Evolutionary conservation across 2,329 filamentous ascomycete species (phyloP).

Genomic region (Neofusicoccum parvum): DNA sequence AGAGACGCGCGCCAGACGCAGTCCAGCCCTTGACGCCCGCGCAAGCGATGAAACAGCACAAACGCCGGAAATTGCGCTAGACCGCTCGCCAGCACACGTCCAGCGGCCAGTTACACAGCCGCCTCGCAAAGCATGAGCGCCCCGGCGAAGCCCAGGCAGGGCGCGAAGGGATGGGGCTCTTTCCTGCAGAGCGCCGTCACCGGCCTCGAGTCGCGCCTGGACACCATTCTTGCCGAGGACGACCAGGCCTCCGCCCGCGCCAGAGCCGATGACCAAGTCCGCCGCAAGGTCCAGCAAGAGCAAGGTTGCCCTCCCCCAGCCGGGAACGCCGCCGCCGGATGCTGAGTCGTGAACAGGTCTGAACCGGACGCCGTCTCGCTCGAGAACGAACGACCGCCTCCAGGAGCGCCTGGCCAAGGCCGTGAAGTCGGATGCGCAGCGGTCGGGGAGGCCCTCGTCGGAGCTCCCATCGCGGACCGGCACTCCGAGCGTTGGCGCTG

Average conservation of each 20-base stretch:
- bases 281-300: constrained; percentile 34
- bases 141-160: constrained; percentile 28
- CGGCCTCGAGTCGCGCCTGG: constrained; percentile 88
- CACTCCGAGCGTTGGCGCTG: constrained; percentile 51
- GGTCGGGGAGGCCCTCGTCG: constrained; percentile 52
- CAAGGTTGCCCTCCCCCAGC: constrained; percentile 31
- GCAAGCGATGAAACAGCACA: constrained; percentile 23
- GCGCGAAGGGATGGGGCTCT: constrained; percentile 41
- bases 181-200: constrained; percentile 90
- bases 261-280: constrained; percentile 42
- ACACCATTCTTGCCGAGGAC: constrained; percentile 86
- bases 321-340: background rate
- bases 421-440: constrained; percentile 64
- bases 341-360: constrained; percentile 43
- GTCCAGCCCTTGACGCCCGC: background rate
- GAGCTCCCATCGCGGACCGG: constrained; percentile 55
- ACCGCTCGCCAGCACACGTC: background rate
- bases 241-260: constrained; percentile 55
- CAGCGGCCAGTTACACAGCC: constrained; percentile 18
- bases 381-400: constrained; percentile 73
- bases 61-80: constrained; percentile 21
- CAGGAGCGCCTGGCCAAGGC: constrained; percentile 89
- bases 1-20: constrained; percentile 15
- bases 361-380: constrained; percentile 65
- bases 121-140: constrained; percentile 23